Base-by-base conservation (phyloP, 1,139 yeast genomes). In the Yamadazyma conglobata region DNA sequence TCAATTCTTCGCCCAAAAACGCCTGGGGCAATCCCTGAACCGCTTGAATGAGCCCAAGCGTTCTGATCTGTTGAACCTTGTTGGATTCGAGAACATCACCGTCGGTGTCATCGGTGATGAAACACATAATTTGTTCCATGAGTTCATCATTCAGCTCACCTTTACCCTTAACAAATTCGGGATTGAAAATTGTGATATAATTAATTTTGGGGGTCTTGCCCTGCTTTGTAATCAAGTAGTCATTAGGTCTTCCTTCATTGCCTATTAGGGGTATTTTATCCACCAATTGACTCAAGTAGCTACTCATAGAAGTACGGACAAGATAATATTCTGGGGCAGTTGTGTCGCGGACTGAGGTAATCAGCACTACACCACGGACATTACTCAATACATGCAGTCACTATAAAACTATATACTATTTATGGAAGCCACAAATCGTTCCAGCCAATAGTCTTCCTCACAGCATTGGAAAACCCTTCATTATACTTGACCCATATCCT, bases 401-500 rank as follows among this genome's bases (percentile, higher is more conserved):
- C n/a, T n/a, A n/a, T n/a, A n/a, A n/a, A n/a, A n/a, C n/a, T n/a
- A n/a, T n/a, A n/a, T n/a, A n/a, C n/a, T 14, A 10, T 14, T 27
- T 39, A 45, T 15, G 47, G 47, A 21, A 37, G 20, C 83, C 83
- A 87, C 19, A 88, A 54, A 35, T 79, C 85, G 4, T 62, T 55
- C 96, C 97, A 91, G 6, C 80, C 73, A 18, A 89, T 77, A 35
- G 81, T 83, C 47, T 87, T 87, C 23, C 95, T 64, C 1, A 91
- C 97, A 0, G 98, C 98, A 55, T 89, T 85, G 6, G 95, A 85
- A 47, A 84, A 89, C 2, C 98, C 97, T 55, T 89, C 97, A 43
- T 84, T 84, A 48, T 81, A 89, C 50, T 85, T 89, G 10, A 91
- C 85, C 97, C 97, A 91, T 6, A 87, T 82, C 39, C 83, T 65